These are phyloP conservation scores for Bruguiera parviflora DNA, from an alignment of 345 rosid species.

Conservation along the genomic window DNA sequence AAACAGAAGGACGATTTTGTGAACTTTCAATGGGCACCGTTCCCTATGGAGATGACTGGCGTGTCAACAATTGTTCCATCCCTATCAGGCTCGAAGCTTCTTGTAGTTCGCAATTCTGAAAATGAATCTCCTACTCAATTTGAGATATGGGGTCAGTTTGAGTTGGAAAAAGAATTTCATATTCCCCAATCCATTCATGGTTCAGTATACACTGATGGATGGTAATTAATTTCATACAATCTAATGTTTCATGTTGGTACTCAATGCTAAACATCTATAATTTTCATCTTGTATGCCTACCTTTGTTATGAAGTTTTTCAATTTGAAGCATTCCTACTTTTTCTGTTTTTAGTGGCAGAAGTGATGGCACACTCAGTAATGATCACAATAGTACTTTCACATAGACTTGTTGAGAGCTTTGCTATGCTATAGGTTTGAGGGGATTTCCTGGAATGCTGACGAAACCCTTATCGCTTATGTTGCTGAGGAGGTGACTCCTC, in stretches of 20 bases:
- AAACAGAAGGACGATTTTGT: slow-evolving; percentile 38
- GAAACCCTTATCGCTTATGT: slow-evolving; percentile 77
- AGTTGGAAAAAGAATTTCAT: slow-evolving; percentile 75
- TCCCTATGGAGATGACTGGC: slow-evolving; percentile 78
- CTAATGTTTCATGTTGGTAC: slow-evolving; percentile 7
- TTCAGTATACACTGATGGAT: slow-evolving; percentile 75
- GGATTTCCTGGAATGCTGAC: slow-evolving; percentile 85
- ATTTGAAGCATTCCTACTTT: slow-evolving; percentile 6
- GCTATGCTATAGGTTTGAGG: slow-evolving; percentile 70
- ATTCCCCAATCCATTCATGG: slow-evolving; percentile 80
- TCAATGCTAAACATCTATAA: not conserved
- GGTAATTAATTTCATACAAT: slow-evolving; percentile 38
- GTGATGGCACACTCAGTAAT: not conserved
- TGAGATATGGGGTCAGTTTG: slow-evolving; percentile 79
- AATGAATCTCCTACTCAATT: slow-evolving; percentile 72
- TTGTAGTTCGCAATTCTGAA: slow-evolving; percentile 70
- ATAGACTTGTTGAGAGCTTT: slow-evolving; percentile 14
- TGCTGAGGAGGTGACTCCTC: slow-evolving; percentile 67
- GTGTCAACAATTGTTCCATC: slow-evolving; percentile 71
- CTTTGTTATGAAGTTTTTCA: slow-evolving; percentile 5
- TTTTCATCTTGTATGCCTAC: not conserved
- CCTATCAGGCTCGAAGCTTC: slow-evolving; percentile 78
- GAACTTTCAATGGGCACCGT: slow-evolving; percentile 69
- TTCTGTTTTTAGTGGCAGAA: not conserved
- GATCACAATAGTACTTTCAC: not conserved